A percentile compares a stretch with the other conserved stretches of the same genome.
Conservation (phyloP, 805 yeast species). For the Nakazawaea molendinolei region DNA sequence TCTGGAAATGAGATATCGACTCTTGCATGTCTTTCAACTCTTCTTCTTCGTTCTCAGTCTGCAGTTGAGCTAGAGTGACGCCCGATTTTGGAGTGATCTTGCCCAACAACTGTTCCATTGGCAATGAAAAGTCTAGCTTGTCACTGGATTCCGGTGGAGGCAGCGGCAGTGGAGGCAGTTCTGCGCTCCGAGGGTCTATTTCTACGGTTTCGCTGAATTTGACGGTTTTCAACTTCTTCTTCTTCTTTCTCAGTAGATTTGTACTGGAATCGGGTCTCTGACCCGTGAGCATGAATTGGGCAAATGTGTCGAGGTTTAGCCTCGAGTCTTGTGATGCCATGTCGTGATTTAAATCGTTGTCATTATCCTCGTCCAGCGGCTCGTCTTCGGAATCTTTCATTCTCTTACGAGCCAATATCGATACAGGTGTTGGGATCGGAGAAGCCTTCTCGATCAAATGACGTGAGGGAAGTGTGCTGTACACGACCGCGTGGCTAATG, state of each 20-base stretch:
- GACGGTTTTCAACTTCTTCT: slow-evolving; percentile 49
- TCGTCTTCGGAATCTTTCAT: slow-evolving; percentile 33
- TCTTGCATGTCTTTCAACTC: slow-evolving; percentile 70
- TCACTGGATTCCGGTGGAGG: slow-evolving; percentile 15
- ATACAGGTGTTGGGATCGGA: slow-evolving; percentile 71
- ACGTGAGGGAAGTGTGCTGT: slow-evolving; percentile 47
- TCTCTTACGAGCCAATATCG: slow-evolving; percentile 62
- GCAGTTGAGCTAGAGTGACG: slow-evolving; percentile 16
- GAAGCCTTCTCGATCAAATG: slow-evolving; percentile 47
- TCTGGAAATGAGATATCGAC: slow-evolving; percentile 65
- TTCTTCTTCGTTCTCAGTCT: slow-evolving; percentile 56
- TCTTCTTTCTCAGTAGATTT: slow-evolving; percentile 28
- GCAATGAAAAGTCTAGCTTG: slow-evolving; percentile 52
- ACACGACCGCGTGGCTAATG: slow-evolving; percentile 57
- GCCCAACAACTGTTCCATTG: slow-evolving; percentile 68
- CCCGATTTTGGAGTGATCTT: slow-evolving; percentile 25
- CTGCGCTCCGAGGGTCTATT: slow-evolving; percentile 19
- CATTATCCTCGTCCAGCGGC: slow-evolving; percentile 22
- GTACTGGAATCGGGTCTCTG: slow-evolving; percentile 41
- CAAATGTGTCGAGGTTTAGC: slow-evolving; percentile 79
- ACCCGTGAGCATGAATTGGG: slow-evolving; percentile 79
- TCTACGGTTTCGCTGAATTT: slow-evolving; percentile 66
- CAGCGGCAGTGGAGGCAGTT: slow-evolving; percentile 7
- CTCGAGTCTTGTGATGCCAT: slow-evolving; percentile 20
- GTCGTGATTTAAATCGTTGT: too few relatives aligned